Conservation (phyloP, 208 protist genomes). For the Acanthamoeba healyi region DNA sequence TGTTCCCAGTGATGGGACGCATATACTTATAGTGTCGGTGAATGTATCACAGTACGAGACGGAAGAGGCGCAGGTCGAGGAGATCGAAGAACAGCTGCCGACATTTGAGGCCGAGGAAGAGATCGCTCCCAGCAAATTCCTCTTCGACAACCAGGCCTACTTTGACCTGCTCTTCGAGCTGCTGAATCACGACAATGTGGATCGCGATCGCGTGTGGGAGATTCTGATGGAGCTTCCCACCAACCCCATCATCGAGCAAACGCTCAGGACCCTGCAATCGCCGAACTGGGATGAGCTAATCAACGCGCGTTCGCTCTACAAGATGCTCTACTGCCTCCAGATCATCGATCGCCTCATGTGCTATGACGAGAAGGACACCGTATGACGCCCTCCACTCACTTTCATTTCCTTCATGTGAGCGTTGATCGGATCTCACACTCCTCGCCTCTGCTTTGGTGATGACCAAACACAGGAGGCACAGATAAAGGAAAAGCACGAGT, state of each 20-base stretch:
- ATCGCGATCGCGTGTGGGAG: constrained; percentile 45
- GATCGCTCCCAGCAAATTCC: constrained; percentile 26
- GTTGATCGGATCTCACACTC: too few relatives aligned
- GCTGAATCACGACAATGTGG: constrained; percentile 23
- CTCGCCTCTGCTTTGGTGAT: neutral
- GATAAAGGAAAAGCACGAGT: constrained; percentile 43
- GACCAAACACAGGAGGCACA: neutral
- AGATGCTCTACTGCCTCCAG: constrained; percentile 57
- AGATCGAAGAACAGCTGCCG: neutral
- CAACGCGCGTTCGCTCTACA: constrained; percentile 40
- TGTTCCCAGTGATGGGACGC: too few relatives aligned
- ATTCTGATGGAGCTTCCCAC: constrained; percentile 28
- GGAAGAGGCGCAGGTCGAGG: constrained; percentile 8
- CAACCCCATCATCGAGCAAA: constrained; percentile 13
- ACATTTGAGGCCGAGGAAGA: constrained; percentile 5
- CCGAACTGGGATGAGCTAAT: constrained; percentile 63
- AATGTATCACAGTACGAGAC: neutral
- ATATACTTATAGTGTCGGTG: too few relatives aligned
- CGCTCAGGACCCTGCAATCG: neutral
- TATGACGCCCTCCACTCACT: neutral
- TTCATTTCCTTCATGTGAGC: neutral
- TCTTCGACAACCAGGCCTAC: constrained; percentile 58
- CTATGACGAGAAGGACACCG: constrained; percentile 1
- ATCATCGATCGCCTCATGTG: constrained; percentile 48
- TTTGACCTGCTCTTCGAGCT: constrained; percentile 69